Evolutionary conservation across 352 stramenopile genomes (phyloP).

Genomic region (Pythium chondricola): DNA sequence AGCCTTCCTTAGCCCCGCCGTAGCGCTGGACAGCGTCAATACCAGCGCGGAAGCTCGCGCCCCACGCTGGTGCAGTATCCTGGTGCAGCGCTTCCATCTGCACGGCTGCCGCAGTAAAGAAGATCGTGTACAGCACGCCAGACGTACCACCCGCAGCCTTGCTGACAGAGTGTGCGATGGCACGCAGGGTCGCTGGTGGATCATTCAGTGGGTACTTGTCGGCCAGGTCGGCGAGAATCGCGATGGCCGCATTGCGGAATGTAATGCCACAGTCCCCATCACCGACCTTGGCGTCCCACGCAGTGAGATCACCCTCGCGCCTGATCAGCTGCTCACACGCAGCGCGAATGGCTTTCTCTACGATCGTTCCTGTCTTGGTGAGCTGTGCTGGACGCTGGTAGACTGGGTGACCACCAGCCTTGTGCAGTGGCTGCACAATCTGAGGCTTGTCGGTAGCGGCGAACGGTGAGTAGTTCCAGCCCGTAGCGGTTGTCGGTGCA

Average conservation of each 20-base stretch:
- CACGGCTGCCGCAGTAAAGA: conserved; percentile 69
- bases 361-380: conserved; percentile 24
- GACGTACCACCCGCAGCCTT: conserved; percentile 91
- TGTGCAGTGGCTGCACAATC: conserved; percentile 7
- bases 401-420: conserved; percentile 17
- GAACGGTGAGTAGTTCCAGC: conserved; percentile 61
- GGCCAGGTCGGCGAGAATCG: conserved; percentile 67
- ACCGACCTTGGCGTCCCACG: conserved; percentile 94
- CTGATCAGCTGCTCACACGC: conserved; percentile 80
- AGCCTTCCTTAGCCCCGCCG: conserved; percentile 90
- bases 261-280: conserved; percentile 97
- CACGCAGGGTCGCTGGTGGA: conserved; percentile 42
- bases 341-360: conserved; percentile 57
- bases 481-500: conserved; percentile 44
- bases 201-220: conserved; percentile 59
- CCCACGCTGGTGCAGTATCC: conserved; percentile 31
- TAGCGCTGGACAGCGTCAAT: conserved; percentile 85
- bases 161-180: conserved; percentile 55
- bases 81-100: conserved; percentile 40
- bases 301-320: conserved; percentile 88
- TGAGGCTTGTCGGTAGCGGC: conserved; percentile 9
- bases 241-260: conserved; percentile 89
- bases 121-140: conserved; percentile 93
- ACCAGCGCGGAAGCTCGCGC: conserved; percentile 59
- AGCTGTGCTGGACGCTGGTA: conserved; percentile 40